These are phyloP conservation scores for Saitozyma podzolica DNA, from an alignment of 768 basidiomycete genomes.

Conservation along the genomic window DNA sequence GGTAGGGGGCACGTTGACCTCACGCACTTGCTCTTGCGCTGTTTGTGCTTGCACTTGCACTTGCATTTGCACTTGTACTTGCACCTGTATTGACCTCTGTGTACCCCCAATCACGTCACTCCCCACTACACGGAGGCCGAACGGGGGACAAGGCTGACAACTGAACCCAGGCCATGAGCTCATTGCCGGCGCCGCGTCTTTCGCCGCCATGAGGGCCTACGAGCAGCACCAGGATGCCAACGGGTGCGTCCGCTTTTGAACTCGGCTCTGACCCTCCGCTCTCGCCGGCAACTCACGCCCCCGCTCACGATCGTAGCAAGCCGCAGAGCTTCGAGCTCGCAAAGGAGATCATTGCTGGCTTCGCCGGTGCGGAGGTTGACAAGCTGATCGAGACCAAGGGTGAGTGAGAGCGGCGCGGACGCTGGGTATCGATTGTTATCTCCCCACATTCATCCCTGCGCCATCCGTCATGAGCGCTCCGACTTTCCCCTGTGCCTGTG, in stretches of 20 bases:
- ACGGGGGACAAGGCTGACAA: neutral
- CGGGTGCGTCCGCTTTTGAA: conserved; percentile 8
- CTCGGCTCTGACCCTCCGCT: neutral
- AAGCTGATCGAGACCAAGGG: conserved; percentile 51
- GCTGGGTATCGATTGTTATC: neutral
- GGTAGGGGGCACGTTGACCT: no score
- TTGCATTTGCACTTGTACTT: no score
- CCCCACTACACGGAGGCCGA: neutral
- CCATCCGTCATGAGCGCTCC: neutral
- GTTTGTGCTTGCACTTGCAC: neutral
- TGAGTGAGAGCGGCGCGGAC: neutral
- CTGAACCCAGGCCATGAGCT: conserved; percentile 15
- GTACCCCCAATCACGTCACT: no score
- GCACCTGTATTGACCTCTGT: no score
- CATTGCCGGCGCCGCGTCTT: conserved; percentile 43
- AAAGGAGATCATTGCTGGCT: conserved; percentile 49
- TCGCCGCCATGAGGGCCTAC: conserved; percentile 49
- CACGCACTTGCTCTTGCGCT: neutral
- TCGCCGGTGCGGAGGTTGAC: conserved; percentile 51
- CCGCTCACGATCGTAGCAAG: conserved; percentile 34
- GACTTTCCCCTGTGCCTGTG: no score
- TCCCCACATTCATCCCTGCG: neutral
- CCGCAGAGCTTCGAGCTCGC: conserved; percentile 28
- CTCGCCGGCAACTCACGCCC: no score
- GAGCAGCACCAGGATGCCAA: conserved; percentile 40